Evolutionary conservation across 768 basidiomycete species (phyloP), one percentile per base, ranked within the genome.

Genomic region (Xerocomellus intermedius): DNA sequence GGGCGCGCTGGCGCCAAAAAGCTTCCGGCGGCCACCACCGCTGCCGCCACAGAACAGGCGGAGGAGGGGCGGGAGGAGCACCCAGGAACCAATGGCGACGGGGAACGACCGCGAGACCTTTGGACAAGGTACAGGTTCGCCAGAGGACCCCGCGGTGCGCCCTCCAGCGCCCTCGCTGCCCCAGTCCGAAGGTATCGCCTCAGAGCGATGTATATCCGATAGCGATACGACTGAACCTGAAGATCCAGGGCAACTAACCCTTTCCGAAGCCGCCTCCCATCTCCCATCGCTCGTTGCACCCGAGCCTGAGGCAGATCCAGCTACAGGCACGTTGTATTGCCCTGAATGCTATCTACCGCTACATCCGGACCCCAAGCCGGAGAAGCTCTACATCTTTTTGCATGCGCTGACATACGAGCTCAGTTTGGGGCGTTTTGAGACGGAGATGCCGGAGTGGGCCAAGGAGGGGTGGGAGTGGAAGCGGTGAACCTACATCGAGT

Each of bases 321-420:
- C 74, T 21, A 79, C 75, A 17, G 71, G 80, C 37, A 75, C 77
- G 51, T 64, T 79, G 19, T 97, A 92, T 73, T 99, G 96, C 69
- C 77, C 82, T 1, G 91, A 93, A 66, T 99, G 96, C 69, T 98
- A 90, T 70, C 77, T 97, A 43, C 97, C 97, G 16, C 73, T 98
- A 24, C 86, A 94, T 54, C 92, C 94, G 12, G 97, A 99, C 72
- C 97, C 96, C 2, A 84, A 83, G 64, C 94, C 95, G 2, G 92
- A 94, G 69, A 85, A 85, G 57, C 76, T 98, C 53, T 98, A 93
- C 73, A 98, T 99, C 61, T 99, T 95, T 73, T 73, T 99, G 66
- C 97, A 99, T 65, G 95, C 97, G 26, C 71, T 90, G 65, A 81
- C 82, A 62, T 98, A 94, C 71, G 89, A 86, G 46, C 87, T 87